A percentile compares a stretch with the other conserved stretches of the same genome.
Evolutionary conservation across 192 early-diverging fungal species (phyloP).

Genomic region (Coemansia umbellata): DNA sequence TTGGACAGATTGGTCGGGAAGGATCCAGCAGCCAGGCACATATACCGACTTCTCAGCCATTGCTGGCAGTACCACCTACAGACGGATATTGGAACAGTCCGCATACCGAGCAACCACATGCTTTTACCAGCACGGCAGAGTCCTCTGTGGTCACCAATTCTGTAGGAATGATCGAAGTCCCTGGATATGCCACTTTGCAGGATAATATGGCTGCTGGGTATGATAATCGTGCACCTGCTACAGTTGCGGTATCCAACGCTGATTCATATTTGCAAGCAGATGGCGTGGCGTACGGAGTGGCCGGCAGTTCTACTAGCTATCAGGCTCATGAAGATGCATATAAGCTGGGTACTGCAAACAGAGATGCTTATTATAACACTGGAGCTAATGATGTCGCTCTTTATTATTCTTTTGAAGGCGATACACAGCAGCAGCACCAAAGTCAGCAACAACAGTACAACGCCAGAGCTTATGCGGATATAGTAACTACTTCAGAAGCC

Average conservation of each 20-base stretch:
- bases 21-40: too few relatives aligned
- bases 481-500: too few relatives aligned
- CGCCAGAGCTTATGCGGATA: too few relatives aligned
- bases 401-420: neutral
- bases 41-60: too few relatives aligned
- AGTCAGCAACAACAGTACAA: slow-evolving; percentile 5
- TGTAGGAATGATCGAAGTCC: too few relatives aligned
- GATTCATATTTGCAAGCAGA: neutral
- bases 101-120: too few relatives aligned
- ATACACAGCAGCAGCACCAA: slow-evolving; percentile 5
- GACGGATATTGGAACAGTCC: too few relatives aligned
- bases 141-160: too few relatives aligned
- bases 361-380: neutral
- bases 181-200: neutral
- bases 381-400: neutral
- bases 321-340: neutral
- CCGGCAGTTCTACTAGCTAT: neutral
- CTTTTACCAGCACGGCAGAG: too few relatives aligned
- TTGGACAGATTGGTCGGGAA: too few relatives aligned
- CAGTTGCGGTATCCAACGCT: neutral
- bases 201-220: neutral
- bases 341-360: neutral
- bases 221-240: neutral
- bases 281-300: neutral
- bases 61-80: too few relatives aligned